Percentiles rank a stretch among this genome's conserved stretches.
Conservation (phyloP, 176 grass and related monocot genomes). For the Musa beccarii region DNA sequence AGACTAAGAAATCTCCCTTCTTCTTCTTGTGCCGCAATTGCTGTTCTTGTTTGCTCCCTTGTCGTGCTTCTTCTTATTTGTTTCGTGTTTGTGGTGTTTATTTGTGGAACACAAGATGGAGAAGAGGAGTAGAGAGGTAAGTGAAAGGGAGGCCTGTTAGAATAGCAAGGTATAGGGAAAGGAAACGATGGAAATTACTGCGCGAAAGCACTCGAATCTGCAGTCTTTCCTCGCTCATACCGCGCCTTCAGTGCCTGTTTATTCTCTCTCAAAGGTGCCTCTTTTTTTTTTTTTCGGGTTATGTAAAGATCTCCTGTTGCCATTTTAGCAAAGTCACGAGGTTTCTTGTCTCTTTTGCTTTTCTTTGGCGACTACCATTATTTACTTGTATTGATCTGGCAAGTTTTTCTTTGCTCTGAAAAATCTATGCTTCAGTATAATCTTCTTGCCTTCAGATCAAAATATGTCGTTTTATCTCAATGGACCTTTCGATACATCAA, state of each 20-base stretch:
- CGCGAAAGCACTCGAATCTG: slow-evolving; percentile 36
- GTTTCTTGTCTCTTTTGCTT: too few relatives aligned
- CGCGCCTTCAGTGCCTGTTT: slow-evolving; percentile 34
- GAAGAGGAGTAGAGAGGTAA: neutral
- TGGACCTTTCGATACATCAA: neutral
- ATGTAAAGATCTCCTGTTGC: neutral
- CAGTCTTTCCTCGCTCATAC: slow-evolving; percentile 40
- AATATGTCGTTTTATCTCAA: neutral
- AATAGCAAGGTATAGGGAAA: slow-evolving; percentile 3
- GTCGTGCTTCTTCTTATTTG: neutral
- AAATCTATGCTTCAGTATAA: neutral
- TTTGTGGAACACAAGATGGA: neutral
- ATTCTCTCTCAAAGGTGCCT: slow-evolving; percentile 22
- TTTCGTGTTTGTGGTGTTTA: neutral
- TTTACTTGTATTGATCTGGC: neutral
- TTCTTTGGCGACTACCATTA: too few relatives aligned
- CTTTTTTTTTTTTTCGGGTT: neutral
- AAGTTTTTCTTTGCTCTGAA: neutral
- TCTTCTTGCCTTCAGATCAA: neutral
- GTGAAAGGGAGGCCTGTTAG: neutral
- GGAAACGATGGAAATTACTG: slow-evolving; percentile 19
- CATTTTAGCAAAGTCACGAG: neutral
- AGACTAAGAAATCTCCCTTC: too few relatives aligned
- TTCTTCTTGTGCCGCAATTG: too few relatives aligned
- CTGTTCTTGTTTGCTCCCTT: neutral